phyloP scores from a whole-genome alignment of 1,284 basidiomycete species.

The Gomphus bonarii region DNA sequence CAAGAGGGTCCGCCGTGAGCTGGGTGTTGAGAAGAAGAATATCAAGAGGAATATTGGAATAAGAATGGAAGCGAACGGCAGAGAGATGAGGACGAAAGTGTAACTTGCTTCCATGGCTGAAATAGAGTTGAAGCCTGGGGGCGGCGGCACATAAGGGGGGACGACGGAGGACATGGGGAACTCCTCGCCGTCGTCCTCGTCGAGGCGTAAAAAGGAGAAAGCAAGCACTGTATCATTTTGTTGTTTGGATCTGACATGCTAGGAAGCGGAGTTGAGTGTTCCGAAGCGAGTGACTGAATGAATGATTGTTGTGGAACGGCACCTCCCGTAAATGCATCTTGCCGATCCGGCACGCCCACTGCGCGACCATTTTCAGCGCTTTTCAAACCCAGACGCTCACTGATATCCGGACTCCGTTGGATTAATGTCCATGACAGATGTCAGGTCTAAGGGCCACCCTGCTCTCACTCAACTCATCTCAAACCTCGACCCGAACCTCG shows the following conservation, averaged over 20 bases:
- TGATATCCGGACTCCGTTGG: background rate
- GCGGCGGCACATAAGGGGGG: conserved; percentile 12
- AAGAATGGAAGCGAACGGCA: conserved; percentile 21
- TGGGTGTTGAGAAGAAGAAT: conserved; percentile 21
- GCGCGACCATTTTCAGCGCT: background rate
- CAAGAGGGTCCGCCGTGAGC: conserved; percentile 19
- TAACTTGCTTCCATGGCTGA: conserved; percentile 19
- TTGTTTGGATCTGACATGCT: conserved; percentile 1
- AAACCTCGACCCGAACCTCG: too few relatives aligned
- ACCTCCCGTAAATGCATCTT: background rate
- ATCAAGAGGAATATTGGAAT: conserved; percentile 23
- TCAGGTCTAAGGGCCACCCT: too few relatives aligned
- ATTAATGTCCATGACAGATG: too few relatives aligned
- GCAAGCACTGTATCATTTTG: background rate
- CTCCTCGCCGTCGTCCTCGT: conserved; percentile 4
- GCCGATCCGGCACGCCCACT: background rate
- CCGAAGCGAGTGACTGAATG: too few relatives aligned
- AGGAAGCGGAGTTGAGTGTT: background rate
- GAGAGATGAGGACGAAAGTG: conserved; percentile 22
- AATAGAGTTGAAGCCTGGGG: conserved; percentile 20
- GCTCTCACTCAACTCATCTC: too few relatives aligned
- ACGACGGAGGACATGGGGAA: background rate
- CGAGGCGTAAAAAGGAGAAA: background rate
- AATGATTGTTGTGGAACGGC: background rate
- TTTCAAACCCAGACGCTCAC: background rate